Percentiles rank a stretch among this genome's conserved stretches.
Conservation (phyloP, 2,329 filamentous ascomycete species). For the Fusarium cyanostomum region DNA sequence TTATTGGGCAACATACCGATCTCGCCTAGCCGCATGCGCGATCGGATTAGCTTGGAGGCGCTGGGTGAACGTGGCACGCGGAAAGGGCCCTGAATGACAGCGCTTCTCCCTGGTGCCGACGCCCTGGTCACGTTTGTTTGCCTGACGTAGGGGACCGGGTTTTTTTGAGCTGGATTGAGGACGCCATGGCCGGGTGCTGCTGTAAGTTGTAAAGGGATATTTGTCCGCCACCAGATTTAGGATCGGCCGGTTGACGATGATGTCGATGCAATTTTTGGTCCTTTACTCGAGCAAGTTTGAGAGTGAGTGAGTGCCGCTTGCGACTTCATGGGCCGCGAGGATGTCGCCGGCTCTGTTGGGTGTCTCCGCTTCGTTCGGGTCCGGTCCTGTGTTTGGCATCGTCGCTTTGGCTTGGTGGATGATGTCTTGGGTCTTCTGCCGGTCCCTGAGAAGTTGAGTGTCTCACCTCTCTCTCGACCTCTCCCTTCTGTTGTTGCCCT, state of each 20-base stretch:
- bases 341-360: not conserved
- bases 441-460: not conserved
- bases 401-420: not conserved
- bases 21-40: slow-evolving; percentile 11
- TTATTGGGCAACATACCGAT: slow-evolving; percentile 11
- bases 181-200: not conserved
- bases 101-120: slow-evolving; percentile 14
- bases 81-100: slow-evolving; percentile 9
- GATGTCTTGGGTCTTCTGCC: not conserved
- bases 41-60: slow-evolving; percentile 10
- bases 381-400: not conserved
- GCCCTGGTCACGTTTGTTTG: not conserved
- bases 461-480: not conserved
- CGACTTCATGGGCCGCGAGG: not conserved
- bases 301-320: too few species aligned
- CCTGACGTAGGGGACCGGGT: not conserved
- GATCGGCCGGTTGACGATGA: not conserved
- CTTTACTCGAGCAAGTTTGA: not conserved
- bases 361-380: not conserved
- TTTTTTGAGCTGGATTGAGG: not conserved
- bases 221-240: slow-evolving; percentile 10
- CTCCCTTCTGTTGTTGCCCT: not conserved
- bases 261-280: not conserved
- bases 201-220: not conserved
- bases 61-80: slow-evolving; percentile 16